Evolutionary conservation across 2,329 filamentous ascomycete genomes (phyloP), one percentile per base, ranked within the genome.

Genomic region (Aspergillus sp.): DNA sequence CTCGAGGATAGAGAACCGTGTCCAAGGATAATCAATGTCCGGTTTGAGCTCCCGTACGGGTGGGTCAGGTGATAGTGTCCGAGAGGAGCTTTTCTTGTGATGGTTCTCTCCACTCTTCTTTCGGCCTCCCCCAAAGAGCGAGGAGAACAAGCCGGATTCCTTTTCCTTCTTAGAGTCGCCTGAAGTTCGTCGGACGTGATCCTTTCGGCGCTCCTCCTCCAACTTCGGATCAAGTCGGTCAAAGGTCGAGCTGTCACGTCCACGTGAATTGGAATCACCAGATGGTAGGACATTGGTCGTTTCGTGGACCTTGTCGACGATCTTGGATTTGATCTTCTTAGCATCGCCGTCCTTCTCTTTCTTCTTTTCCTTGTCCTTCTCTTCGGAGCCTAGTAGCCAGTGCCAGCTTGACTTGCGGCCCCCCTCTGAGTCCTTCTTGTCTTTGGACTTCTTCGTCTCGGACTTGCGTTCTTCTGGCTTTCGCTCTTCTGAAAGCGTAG

Each of bases 1-100:
- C 72, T 97, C 93, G 50, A 97, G 79, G 49, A 99, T 93, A 11
- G 91, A 91, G 66, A 97, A 99, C 41, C 94, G 82, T 1, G 91
- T 94, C 89, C 94, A 99, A 62, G 91, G 89, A 73, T 96, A 99
- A 71, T 97, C 93, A 57, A 97, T 82, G 66, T 97, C 93, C 4
- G 94, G 88, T 59, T 86, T 87, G 50, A 96, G 77, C 32, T 87
- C 81, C 47, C 88, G 86, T 58, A 85, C 84, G 1, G 82, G 81
- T n/a, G 87, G 87, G 40, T 96, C 91, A 2, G 93, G 92, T 0
- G 92, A 96, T 6, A 90, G 76, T 5, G 87, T 85, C 49, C 91
- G 84, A 45, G 88, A 84, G 6, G 79, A 80, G 60, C 87, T 81
- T 72, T 92, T 95, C 75, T 90, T 92, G 61, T 85, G 81, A 53